These are phyloP conservation scores for Postia placenta DNA, from an alignment of 768 basidiomycete genomes.

Conservation along the genomic window DNA sequence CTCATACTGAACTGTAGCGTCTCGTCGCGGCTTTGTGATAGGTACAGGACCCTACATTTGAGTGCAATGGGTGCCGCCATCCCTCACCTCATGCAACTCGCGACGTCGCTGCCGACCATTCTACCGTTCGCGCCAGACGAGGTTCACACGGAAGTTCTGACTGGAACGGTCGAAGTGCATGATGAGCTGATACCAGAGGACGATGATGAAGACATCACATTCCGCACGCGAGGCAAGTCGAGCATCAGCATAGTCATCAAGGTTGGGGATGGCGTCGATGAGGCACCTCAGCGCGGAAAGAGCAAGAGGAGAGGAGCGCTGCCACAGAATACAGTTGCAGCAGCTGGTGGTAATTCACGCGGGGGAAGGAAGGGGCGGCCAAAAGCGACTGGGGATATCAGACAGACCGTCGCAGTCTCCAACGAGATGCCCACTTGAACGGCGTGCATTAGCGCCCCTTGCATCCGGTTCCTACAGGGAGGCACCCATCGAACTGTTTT, in stretches of 20 bases:
- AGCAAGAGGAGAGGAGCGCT: not conserved
- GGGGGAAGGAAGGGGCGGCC: no score
- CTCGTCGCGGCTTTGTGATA: slow-evolving; percentile 20
- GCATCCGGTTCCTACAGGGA: no score
- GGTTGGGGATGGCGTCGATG: slow-evolving; percentile 57
- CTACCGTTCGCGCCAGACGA: slow-evolving; percentile 63
- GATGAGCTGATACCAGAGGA: slow-evolving; percentile 78
- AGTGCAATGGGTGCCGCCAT: slow-evolving; percentile 89
- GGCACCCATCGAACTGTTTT: no score
- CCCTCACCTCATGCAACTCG: slow-evolving; percentile 67
- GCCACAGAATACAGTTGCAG: not conserved
- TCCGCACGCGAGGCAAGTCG: slow-evolving; percentile 65
- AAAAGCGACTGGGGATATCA: no score
- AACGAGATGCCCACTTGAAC: no score
- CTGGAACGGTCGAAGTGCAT: slow-evolving; percentile 65
- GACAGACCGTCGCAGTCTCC: no score
- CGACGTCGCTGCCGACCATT: slow-evolving; percentile 63
- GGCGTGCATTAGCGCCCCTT: no score
- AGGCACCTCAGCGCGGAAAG: slow-evolving; percentile 17
- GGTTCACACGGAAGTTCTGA: slow-evolving; percentile 54
- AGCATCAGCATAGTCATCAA: slow-evolving; percentile 52
- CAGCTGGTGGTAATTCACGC: not conserved
- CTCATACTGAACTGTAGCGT: not conserved
- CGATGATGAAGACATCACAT: slow-evolving; percentile 62
- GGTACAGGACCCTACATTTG: slow-evolving; percentile 68